Base-by-base conservation (phyloP, 345 rosid species). In the Orychophragmus violaceus region DNA sequence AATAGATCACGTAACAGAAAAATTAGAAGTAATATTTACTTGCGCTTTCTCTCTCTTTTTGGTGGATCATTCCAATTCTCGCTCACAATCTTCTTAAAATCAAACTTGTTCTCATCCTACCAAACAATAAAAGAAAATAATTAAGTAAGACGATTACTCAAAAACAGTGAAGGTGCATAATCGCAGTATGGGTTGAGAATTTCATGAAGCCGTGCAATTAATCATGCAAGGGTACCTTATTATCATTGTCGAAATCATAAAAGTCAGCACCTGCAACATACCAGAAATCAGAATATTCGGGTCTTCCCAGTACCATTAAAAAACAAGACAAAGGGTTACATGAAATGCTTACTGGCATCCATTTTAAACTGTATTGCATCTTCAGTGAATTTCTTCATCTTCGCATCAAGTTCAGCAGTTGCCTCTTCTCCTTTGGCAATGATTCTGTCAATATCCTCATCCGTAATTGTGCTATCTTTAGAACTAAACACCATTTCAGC, bases 401-500 rank as follows among this genome's bases (percentile, higher is more conserved):
- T 94, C 24, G 99, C 96, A 88, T 94, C 97, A 69, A 94, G 97
- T 76, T 88, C 99, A 75, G 96, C 96, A 1, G 95, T 90, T 2
- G 94, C 89, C 73, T 91, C 97, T 76, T 88, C 97, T 79, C 98
- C 97, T 84, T 88, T 93, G 32, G 98, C 98, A 74, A 93, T 85
- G 72, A 93, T 90, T 83, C 98, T 87, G 73, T 93, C 97, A 59
- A 93, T 86, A 62, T 93, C 98, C 81, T 93, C 98, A 76, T 93
- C 97, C 7, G 97, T 90, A 36, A 93, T 90, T 29, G 97, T 90
- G 80, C 96, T 93, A 69, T 93, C 98, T 83, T 93, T 93, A n/a
- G n/a, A n/a, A 80, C 96, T 94, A 77, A 94, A 94, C 77, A 94
- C 99, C 99, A 94, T 87, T 76, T 94, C 99, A 74, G 97, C 99